Conservation (phyloP, 139 green algal species). For the Chlamydomonas applanata region DNA sequence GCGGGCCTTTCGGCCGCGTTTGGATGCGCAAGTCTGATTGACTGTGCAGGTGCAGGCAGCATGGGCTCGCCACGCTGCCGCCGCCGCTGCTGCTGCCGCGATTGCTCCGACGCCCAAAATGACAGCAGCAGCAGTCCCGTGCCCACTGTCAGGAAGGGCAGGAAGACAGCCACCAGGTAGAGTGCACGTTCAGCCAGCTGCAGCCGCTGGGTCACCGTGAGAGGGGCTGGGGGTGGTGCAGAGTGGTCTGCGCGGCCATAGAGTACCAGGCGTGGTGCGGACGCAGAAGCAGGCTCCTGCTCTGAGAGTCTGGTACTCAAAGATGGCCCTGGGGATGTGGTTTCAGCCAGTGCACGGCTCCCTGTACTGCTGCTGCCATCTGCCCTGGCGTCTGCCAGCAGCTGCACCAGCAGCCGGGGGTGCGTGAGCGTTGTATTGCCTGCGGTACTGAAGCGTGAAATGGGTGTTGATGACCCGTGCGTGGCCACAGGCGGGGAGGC, state of each 20-base stretch:
- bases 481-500: too few relatives aligned
- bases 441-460: too few relatives aligned
- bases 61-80: neutral
- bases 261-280: neutral
- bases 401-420: too few relatives aligned
- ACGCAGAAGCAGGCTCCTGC: too few relatives aligned
- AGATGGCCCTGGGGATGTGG: too few relatives aligned
- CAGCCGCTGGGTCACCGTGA: neutral
- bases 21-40: neutral
- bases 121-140: slow-evolving; percentile 56
- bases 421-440: too few relatives aligned
- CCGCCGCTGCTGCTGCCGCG: neutral
- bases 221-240: neutral
- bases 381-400: too few relatives aligned
- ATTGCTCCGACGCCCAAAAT: neutral
- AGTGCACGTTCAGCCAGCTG: slow-evolving; percentile 37
- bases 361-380: too few relatives aligned
- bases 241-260: slow-evolving; percentile 6
- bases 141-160: slow-evolving; percentile 65
- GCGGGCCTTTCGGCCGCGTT: neutral
- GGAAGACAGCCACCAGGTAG: slow-evolving; percentile 61
- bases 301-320: too few relatives aligned
- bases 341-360: too few relatives aligned
- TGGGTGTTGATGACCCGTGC: too few relatives aligned
- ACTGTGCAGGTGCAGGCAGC: neutral